Evolutionary conservation across 2,329 filamentous ascomycete species (phyloP), one percentile per base, ranked within the genome.

Genomic region (Fusarium verrucosum): DNA sequence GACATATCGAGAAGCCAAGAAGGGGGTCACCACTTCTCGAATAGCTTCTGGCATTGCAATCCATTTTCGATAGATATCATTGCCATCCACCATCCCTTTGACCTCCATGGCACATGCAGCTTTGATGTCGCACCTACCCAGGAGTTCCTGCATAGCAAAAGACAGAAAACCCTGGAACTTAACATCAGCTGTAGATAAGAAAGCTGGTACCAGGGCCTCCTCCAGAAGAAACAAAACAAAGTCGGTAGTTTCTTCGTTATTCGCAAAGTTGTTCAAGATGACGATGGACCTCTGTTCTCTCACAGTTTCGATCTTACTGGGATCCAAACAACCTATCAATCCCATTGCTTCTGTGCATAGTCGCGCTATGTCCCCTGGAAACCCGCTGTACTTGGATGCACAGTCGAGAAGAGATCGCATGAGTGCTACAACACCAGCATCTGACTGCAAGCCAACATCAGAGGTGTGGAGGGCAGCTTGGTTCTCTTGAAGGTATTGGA

Each of bases 81-180:
- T 85, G 11, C 83, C 82, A 25, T 88, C 85, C 4, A 74, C 19
- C 55, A 72, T 72, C 6, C 75, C 75, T 1, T 76, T 75, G 5
- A 78, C 77, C 33, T 79, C 75, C 73, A 77, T 76, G 26, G 74
- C 75, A 47, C 81, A 82, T 1, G 84, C 86, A 11, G 84, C 80
- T 57, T 83, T 88, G 71, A 97, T 89, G 25, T 90, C 89, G 71
- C 91, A 92, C 66, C 89, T 87, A 40, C 89, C 88, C 5, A 98
- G 83, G 36, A 98, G 83, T 70, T 96, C 90, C 76, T 99, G 95
- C 88, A 99, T 97, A 3, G 90, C 92, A 76, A 91, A 99, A 2
- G 94, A 94, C 17, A 99, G 83, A 73, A 96, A 97, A 0, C 93
- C 94, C 75, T 98, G 95, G 7, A 93, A 85, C 65, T 88, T 89